Evolutionary conservation across 202 grass and related monocot species (phyloP).

Genomic region (Dendrocalamus latiflorus): DNA sequence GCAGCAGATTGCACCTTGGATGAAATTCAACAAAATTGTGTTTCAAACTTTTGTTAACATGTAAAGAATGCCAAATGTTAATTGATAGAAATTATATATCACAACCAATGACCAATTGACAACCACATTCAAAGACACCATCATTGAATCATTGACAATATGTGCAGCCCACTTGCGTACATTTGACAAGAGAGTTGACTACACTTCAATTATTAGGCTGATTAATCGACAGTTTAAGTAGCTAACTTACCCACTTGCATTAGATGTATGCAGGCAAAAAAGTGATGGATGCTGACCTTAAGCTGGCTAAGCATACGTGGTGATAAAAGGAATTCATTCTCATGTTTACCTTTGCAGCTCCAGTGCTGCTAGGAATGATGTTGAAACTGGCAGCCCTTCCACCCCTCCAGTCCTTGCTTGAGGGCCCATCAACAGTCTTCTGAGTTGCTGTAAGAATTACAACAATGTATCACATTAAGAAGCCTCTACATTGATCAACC

Average conservation of each 20-base stretch:
- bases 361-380: slow-evolving; percentile 89
- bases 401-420: slow-evolving; percentile 87
- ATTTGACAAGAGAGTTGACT: background rate
- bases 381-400: slow-evolving; percentile 90
- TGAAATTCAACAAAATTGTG: background rate
- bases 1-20: background rate
- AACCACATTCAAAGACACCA: background rate
- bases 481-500: background rate
- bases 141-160: too few relatives aligned
- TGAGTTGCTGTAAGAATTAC: slow-evolving; percentile 52
- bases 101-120: background rate
- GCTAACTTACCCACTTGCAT: too few relatives aligned
- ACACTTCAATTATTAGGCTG: background rate
- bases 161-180: background rate
- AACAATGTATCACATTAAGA: background rate
- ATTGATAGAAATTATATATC: background rate
- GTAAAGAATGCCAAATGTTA: background rate
- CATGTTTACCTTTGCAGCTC: slow-evolving; percentile 58
- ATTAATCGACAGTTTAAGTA: background rate
- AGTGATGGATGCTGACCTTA: background rate
- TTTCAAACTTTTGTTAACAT: too few relatives aligned
- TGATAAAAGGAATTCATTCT: slow-evolving; percentile 54
- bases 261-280: background rate
- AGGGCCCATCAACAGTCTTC: slow-evolving; percentile 85
- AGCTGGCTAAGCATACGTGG: slow-evolving; percentile 18